Base-by-base conservation (phyloP, 257 asterid genomes). In the Lycium barbarum region DNA sequence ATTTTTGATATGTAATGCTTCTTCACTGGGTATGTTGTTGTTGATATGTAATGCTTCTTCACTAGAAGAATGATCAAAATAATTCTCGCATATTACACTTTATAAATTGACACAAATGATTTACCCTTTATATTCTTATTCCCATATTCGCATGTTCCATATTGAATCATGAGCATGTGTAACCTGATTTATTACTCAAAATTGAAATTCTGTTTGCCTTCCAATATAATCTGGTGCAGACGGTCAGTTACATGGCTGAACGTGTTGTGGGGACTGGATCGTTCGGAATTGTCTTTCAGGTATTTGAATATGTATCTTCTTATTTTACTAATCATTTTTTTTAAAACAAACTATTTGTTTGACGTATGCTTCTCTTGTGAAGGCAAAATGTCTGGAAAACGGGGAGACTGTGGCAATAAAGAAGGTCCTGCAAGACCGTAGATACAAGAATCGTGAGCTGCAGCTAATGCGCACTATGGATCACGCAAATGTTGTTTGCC, bases 361-460 rank as follows among this genome's bases (percentile, higher is more conserved):
- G 61, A 79, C 76, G 59, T 40, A 66, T 84, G 59, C 80, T 58
- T 61, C 13, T 15, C 80, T 86, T 70, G 49, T 89, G 67, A 67
- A 96, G 99, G 99, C 99, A 83, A 96, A 96, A 86, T 94, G 97
- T 90, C 89, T 96, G 81, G 99, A 96, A 94, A 96, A 98, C 74
- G 97, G 98, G 58, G 99, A 96, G 87, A 93, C 97, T 18, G 98
- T 96, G 87, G 99, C 99, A 81, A 96, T 95, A 72, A 95, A 95
- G 93, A 95, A 95, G 94, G 98, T 95, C 85, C 87, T 95, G 92
- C 98, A 95, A 90, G 99, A 96, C 90, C 89, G 96, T 67, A 90
- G 98, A 92, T 94, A 96, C 90, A 96, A 96, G 86, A 96, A 90
- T 83, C 98, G 99, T 83, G 98, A 96, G 90, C 88, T 96, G 90